Evolutionary conservation across 306 rosid genomes (phyloP), one percentile per base, ranked within the genome.

Genomic region (Rosa lucieae): DNA sequence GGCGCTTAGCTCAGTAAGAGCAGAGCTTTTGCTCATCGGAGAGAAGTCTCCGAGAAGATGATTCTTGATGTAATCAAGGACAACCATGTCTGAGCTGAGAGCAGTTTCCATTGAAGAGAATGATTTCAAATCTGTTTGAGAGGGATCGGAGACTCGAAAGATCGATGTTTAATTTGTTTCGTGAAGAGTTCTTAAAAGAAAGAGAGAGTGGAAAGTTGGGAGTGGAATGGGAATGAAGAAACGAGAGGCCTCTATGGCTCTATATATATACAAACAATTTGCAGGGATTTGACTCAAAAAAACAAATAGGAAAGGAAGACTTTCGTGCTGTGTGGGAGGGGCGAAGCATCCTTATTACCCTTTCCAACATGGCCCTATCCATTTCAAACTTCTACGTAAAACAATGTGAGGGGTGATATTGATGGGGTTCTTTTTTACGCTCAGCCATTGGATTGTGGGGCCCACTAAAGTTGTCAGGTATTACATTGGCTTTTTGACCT

Each of bases 41-140:
- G 98, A 90, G 29, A 84, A 62, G 42, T 92, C 94, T 12, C 96
- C 97, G 0, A 94, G 75, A 48, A 94, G 92, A 78, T 90, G 91
- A 43, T 86, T 77, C 79, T 92, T 92, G 81, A 94, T 90, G 72
- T 35, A 72, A 4, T 82, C 69, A 1, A 92, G 87, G 67, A 72
- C 80, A 3, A 88, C 89, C 98, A 92, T 90, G 10, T 23, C 8
- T 39, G 11, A 76, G 48, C 44, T 7, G 9, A 49, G 49, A 58
- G 17, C 11, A 35, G 70, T 2, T 15, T 37, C 70, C 70, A 66
- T 66, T 1, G n/a, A 13, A 14, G 20, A 5, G 17, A 9, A 1
- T 52, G 12, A 69, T 20, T 29, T 8, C 3, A 8, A 46, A 14
- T 59, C 12, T 62, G 29, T 23, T 4, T 13, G 46, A 42, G 79